A percentile compares a stretch with the other conserved stretches of the same genome.
Evolutionary conservation across 2,329 filamentous ascomycete genomes (phyloP).

Genomic region (Colletotrichum euphorbiae): DNA sequence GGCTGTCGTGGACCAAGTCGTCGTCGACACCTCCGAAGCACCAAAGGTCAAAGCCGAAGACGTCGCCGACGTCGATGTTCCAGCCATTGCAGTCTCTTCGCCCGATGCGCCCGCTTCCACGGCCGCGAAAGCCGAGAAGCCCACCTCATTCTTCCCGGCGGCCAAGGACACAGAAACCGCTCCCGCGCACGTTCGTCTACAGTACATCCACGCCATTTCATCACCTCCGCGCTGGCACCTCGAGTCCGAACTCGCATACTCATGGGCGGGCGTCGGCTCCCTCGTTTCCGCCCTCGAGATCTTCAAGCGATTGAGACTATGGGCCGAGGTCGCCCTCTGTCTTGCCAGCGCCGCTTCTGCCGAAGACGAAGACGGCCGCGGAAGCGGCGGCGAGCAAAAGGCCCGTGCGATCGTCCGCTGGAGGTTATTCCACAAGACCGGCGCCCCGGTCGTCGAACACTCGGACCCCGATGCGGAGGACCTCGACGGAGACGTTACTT

Average conservation of each 20-base stretch:
- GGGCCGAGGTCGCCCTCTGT: slow-evolving; percentile 94
- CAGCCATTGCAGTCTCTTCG: slow-evolving; percentile 58
- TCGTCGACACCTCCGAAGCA: slow-evolving; percentile 78
- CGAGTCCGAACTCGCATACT: slow-evolving; percentile 89
- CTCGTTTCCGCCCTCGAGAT: slow-evolving; percentile 93
- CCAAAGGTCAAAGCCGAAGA: slow-evolving; percentile 41
- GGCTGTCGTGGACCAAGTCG: slow-evolving; percentile 93
- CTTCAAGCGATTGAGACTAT: slow-evolving; percentile 91
- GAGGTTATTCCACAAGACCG: slow-evolving; percentile 79
- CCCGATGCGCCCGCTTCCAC: slow-evolving; percentile 45
- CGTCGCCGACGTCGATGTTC: slow-evolving; percentile 50
- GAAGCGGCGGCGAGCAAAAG: slow-evolving; percentile 77
- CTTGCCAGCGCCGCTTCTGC: slow-evolving; percentile 72
- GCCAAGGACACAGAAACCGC: slow-evolving; percentile 83
- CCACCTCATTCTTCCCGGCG: slow-evolving; percentile 84
- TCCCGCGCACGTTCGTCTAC: slow-evolving; percentile 78
- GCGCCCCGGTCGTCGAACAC: slow-evolving; percentile 42
- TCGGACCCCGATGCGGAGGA: slow-evolving; percentile 59
- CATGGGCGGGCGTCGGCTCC: slow-evolving; percentile 92
- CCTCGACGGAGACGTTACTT: slow-evolving; percentile 59
- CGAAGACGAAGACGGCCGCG: slow-evolving; percentile 66
- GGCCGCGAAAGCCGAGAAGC: slow-evolving; percentile 52
- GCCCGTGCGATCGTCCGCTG: slow-evolving; percentile 81
- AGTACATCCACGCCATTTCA: slow-evolving; percentile 85
- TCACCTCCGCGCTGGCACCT: slow-evolving; percentile 93